These are phyloP conservation scores for Nannochloris sp. DNA, from an alignment of 139 green algal genomes.

Conservation along the genomic window DNA sequence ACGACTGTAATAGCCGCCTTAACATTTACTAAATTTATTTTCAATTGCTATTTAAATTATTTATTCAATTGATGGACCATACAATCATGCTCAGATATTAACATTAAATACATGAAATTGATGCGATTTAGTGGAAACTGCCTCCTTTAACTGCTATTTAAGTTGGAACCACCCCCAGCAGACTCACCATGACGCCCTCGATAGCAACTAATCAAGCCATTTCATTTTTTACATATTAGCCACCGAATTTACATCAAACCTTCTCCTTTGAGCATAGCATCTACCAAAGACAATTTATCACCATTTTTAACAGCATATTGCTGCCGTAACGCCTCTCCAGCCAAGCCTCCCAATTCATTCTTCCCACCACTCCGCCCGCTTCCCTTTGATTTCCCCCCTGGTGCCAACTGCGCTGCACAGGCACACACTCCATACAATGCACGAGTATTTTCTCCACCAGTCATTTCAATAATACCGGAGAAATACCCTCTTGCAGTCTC, in stretches of 20 bases:
- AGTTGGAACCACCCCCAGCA: no score
- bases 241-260: not conserved
- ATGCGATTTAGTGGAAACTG: no score
- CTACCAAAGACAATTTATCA: conserved; percentile 45
- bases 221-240: not conserved
- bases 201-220: not conserved
- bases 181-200: no score
- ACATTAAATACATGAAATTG: no score
- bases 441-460: conserved; percentile 19
- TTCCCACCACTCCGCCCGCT: conserved; percentile 7
- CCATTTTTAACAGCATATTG: conserved; percentile 49
- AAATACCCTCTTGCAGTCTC: conserved; percentile 62
- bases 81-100: no score
- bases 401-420: conserved; percentile 25
- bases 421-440: conserved; percentile 48
- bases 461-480: conserved; percentile 54
- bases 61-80: no score
- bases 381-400: not conserved
- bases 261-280: conserved; percentile 37
- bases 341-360: conserved; percentile 41
- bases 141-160: no score
- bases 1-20: no score
- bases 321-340: conserved; percentile 42
- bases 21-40: no score
- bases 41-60: no score